phyloP scores from a whole-genome alignment of 78 protist species.

The Dictyostelium citrinum region DNA sequence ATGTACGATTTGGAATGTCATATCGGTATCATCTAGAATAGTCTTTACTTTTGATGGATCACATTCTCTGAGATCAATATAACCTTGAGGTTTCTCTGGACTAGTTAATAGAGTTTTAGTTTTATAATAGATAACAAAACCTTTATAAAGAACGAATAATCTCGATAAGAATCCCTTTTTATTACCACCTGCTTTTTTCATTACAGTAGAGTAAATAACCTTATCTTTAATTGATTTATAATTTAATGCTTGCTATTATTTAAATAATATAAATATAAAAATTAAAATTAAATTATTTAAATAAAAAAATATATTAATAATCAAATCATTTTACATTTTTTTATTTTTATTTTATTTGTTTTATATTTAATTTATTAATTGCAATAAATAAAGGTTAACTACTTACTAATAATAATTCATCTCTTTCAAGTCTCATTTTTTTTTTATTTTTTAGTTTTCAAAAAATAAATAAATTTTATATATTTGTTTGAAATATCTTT shows the following conservation, averaged over 20 bases:
- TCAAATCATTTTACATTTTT: not conserved
- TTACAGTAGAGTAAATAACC: constrained; percentile 12
- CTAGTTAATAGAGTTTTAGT: not conserved
- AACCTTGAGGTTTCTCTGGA: constrained; percentile 75
- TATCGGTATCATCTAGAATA: not conserved
- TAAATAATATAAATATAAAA: not conserved
- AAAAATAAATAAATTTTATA: not conserved
- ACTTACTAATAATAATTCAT: constrained; percentile 2
- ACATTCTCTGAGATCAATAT: constrained; percentile 65
- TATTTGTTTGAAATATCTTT: not conserved
- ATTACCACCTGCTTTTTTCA: constrained; percentile 74
- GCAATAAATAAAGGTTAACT: not conserved
- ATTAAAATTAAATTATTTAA: too few relatives aligned
- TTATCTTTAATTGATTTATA: constrained; percentile 38
- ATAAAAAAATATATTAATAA: not conserved
- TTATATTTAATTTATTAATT: not conserved
- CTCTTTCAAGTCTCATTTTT: constrained; percentile 24
- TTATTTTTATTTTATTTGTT: not conserved
- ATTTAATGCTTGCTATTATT: not conserved
- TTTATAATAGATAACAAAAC: constrained; percentile 55
- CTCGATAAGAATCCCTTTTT: constrained; percentile 66
- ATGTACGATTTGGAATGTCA: constrained; percentile 66
- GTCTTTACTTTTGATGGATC: constrained; percentile 28
- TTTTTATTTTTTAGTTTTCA: not conserved
- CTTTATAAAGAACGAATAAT: constrained; percentile 43